A percentile compares a stretch with the other conserved stretches of the same genome.
Conservation (phyloP, 1,284 basidiomycete genomes). For the Malassezia restricta region DNA sequence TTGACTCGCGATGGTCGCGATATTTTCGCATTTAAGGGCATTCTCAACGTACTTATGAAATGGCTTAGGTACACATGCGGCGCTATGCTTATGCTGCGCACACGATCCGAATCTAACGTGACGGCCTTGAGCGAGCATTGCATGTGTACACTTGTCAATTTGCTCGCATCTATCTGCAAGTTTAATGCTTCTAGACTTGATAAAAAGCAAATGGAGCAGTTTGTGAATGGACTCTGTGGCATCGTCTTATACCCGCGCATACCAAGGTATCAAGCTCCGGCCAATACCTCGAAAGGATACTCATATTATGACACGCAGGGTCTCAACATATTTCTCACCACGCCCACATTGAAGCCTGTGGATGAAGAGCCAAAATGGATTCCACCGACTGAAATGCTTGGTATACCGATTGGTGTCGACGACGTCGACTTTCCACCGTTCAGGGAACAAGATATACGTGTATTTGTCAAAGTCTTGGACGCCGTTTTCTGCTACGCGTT, state of each 20-base stretch:
- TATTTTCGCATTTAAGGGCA: slow-evolving; percentile 29
- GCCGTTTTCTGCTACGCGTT: slow-evolving; percentile 34
- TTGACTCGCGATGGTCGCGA: slow-evolving; percentile 39
- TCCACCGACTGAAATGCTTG: not conserved
- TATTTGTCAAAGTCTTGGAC: slow-evolving; percentile 31
- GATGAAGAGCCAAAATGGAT: not conserved
- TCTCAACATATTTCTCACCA: slow-evolving; percentile 23
- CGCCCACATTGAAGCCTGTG: slow-evolving; percentile 22
- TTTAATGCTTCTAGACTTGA: slow-evolving; percentile 29
- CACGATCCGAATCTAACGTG: slow-evolving; percentile 1
- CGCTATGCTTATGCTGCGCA: slow-evolving; percentile 28
- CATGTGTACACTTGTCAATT: slow-evolving; percentile 24
- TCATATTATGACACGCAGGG: slow-evolving; percentile 40
- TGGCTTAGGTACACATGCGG: slow-evolving; percentile 30
- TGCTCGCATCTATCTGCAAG: slow-evolving; percentile 36
- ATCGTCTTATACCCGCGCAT: slow-evolving; percentile 1
- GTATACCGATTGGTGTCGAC: slow-evolving; percentile 2
- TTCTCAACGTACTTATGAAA: slow-evolving; percentile 24
- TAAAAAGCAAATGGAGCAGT: not conserved
- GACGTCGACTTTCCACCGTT: slow-evolving; percentile 20
- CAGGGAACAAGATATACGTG: slow-evolving; percentile 29
- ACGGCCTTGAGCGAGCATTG: slow-evolving; percentile 28
- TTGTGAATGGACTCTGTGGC: not conserved
- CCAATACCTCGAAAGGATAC: slow-evolving; percentile 21
- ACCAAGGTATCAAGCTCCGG: not conserved